A percentile compares a stretch with the other conserved stretches of the same genome.
Conservation (phyloP, 257 asterid genomes). For the Leonotis leonurus region DNA sequence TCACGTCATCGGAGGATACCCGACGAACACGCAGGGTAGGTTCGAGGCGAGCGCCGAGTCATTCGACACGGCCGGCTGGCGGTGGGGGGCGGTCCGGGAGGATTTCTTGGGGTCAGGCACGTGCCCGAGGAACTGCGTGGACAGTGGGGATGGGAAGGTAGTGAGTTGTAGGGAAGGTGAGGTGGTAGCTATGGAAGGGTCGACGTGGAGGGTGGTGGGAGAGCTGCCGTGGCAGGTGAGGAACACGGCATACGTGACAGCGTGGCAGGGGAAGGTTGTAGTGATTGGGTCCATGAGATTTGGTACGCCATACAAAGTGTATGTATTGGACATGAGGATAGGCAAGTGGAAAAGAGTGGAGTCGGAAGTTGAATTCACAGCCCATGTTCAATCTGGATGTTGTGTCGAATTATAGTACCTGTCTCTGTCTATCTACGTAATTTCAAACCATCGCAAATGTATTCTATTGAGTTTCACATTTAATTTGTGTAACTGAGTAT, state of each 20-base stretch:
- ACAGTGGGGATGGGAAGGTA: slow-evolving; percentile 26
- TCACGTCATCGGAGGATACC: slow-evolving; percentile 71
- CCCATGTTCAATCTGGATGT: slow-evolving; percentile 71
- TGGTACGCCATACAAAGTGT: slow-evolving; percentile 31
- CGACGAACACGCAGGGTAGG: slow-evolving; percentile 46
- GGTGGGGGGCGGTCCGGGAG: slow-evolving; percentile 37
- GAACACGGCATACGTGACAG: slow-evolving; percentile 26
- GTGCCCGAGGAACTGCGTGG: slow-evolving; percentile 46
- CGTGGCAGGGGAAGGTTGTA: slow-evolving; percentile 48
- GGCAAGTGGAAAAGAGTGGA: slow-evolving; percentile 43
- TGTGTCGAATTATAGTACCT: slow-evolving; percentile 53
- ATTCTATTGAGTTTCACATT: too few species aligned
- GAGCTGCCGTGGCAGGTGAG: slow-evolving; percentile 30
- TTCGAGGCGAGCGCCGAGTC: slow-evolving; percentile 44
- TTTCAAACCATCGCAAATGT: too few species aligned
- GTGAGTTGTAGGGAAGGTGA: slow-evolving; percentile 21
- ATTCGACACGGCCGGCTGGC: slow-evolving; percentile 38
- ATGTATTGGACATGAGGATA: slow-evolving; percentile 35
- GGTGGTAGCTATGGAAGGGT: slow-evolving; percentile 20
- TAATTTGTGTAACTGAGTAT: too few species aligned
- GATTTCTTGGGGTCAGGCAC: slow-evolving; percentile 26
- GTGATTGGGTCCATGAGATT: slow-evolving; percentile 40
- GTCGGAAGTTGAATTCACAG: slow-evolving; percentile 34
- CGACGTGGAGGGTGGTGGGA: slow-evolving; percentile 33
- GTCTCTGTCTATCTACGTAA: too few species aligned